A percentile compares a stretch with the other conserved stretches of the same genome.
Conservation (phyloP, 225 moss, liverwort and hornwort species). For the Bryoerythrophyllum caledonicum region DNA sequence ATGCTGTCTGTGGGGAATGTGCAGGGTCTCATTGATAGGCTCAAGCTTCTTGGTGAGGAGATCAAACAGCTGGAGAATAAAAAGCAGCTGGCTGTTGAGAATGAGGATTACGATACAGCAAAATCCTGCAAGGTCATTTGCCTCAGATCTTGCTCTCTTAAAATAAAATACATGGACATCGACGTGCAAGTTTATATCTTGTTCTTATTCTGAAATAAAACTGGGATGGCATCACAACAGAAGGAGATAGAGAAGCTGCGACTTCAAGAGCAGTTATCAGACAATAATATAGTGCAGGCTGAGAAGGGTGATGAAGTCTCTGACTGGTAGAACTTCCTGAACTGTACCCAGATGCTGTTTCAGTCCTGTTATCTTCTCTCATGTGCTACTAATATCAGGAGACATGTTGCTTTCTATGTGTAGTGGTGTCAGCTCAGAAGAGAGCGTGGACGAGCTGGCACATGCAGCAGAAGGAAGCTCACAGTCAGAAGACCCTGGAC, state of each 20-base stretch:
- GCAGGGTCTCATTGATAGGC: conserved; percentile 68
- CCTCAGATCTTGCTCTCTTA: not conserved
- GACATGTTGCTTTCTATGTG: not conserved
- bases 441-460: conserved; percentile 26
- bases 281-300: not conserved
- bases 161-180: not conserved
- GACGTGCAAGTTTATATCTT: not conserved
- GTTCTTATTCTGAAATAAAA: not conserved
- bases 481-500: not conserved
- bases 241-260: conserved; percentile 69
- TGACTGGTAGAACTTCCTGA: conserved; percentile 22
- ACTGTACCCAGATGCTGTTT: not conserved
- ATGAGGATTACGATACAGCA: conserved; percentile 85
- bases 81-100: conserved; percentile 71
- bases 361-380: not conserved
- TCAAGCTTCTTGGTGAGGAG: conserved; percentile 68
- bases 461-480: conserved; percentile 10
- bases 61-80: conserved; percentile 70
- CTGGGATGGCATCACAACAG: conserved; percentile 29
- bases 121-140: conserved; percentile 77
- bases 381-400: not conserved
- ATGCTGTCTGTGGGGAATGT: not conserved
- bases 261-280: conserved; percentile 32
- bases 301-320: conserved; percentile 28
- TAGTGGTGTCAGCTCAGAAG: conserved; percentile 24